Base-by-base conservation (phyloP, 1,284 basidiomycete genomes). In the Apiotrichum siamense region DNA sequence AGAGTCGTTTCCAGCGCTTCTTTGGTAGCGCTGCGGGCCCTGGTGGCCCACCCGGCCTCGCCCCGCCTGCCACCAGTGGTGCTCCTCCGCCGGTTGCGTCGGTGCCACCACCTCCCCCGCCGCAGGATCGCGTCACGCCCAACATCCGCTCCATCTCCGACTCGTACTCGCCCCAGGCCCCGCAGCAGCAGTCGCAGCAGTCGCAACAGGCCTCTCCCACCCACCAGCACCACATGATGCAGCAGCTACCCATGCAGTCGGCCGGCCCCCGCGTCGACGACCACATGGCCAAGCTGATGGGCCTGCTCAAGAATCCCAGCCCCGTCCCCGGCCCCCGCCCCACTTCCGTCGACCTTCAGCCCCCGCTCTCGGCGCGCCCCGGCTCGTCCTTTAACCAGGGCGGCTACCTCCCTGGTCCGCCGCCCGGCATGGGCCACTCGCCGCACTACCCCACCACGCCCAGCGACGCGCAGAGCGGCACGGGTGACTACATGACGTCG, bases 1-100 rank as follows among this genome's bases (percentile, higher is more conserved):
- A 57, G 24, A 66, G 64, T 49, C 63, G 70, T 1, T 73, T 73
- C 57, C 67, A 69, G 48, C 57, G 58, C 26, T 71, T 70, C 59
- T 73, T 73, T 47, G 60, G 58, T n/a, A 26, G 24, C 24, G 24
- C 21, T 9, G 18, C n/a, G 9, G 36, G 23, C 2, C 15, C 36
- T 15, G 36, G 35, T 7, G 18, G 23, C 13, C 20, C 47, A 7
- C n/a, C 31, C 3, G 44, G 31, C 20, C 7, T 20, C 11, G n/a
- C 33, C 9, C 26, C 47, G 11, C 31, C 31, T 18, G 46, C 26
- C 15, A 7, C 20, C 11, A 18, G 35, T 25, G 25, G 21, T 10
- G n/a, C 33, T 26, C n/a, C 21, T 12, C 35, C 44, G 3, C 33
- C 44, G 9, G 25, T 35, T 2, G 24, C 35, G 3, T 27, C 37